Evolutionary conservation across 1,139 yeast genomes (phyloP).

Genomic region (Yamadazyma mexicana): DNA sequence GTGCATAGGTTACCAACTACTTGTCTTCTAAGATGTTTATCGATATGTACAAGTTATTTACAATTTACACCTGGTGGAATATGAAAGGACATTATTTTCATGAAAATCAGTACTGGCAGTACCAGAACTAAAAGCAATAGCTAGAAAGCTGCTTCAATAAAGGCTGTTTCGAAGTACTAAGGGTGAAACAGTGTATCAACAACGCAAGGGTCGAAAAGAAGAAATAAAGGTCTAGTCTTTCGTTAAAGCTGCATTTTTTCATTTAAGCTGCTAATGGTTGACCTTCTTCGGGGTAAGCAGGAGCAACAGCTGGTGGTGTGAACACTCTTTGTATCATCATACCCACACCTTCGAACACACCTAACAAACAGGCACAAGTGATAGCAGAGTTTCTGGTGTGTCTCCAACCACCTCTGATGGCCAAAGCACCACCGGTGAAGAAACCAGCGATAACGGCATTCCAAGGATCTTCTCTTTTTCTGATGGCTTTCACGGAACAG

Average conservation of each 20-base stretch:
- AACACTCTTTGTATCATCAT: slow-evolving; percentile 89
- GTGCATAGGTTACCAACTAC: too few species aligned
- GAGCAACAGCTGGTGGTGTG: slow-evolving; percentile 87
- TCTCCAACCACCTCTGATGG: slow-evolving; percentile 98
- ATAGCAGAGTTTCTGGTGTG: slow-evolving; percentile 96
- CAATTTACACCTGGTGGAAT: slow-evolving; percentile 1
- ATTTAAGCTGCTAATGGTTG: slow-evolving; percentile 51
- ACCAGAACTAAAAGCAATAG: background rate
- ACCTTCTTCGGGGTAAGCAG: slow-evolving; percentile 64
- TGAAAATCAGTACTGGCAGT: background rate
- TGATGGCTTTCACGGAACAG: slow-evolving; percentile 90
- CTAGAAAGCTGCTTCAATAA: background rate
- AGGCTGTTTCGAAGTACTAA: too few species aligned
- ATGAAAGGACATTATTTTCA: slow-evolving; percentile 1
- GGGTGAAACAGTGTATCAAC: too few species aligned
- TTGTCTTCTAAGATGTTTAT: background rate
- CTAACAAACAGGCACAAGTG: slow-evolving; percentile 95
- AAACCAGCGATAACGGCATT: slow-evolving; percentile 98
- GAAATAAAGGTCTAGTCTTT: too few species aligned
- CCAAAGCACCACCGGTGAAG: slow-evolving; percentile 97
- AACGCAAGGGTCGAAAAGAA: too few species aligned
- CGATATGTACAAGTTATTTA: slow-evolving; percentile 6
- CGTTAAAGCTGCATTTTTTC: slow-evolving; percentile 4
- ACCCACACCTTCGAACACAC: slow-evolving; percentile 98
- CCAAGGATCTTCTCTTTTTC: slow-evolving; percentile 98